A percentile compares a stretch with the other conserved stretches of the same genome.
These are phyloP conservation scores for Fusarium denticulatum DNA, from an alignment of 2,329 filamentous ascomycete genomes.

Conservation along the genomic window DNA sequence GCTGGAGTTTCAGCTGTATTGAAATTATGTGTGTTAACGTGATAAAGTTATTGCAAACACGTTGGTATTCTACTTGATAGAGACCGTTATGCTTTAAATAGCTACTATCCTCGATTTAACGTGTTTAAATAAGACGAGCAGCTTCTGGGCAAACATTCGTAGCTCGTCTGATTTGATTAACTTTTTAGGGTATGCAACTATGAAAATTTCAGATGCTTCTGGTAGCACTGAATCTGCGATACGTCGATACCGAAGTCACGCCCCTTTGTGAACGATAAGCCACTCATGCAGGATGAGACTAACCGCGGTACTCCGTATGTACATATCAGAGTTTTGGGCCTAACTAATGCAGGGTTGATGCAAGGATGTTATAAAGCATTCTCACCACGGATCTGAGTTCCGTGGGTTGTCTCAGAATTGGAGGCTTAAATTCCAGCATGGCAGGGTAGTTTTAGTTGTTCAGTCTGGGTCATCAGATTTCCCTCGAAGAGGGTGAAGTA, in stretches of 20 bases:
- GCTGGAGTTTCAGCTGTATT: background rate
- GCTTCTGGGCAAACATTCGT: background rate
- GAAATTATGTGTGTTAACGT: background rate
- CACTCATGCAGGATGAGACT: background rate
- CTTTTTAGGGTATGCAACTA: background rate
- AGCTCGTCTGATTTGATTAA: background rate
- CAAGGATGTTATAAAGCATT: constrained; percentile 30
- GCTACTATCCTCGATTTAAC: background rate
- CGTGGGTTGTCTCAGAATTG: constrained; percentile 15
- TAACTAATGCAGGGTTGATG: constrained; percentile 22
- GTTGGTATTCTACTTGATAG: no score
- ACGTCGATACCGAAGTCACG: background rate
- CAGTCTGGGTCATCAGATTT: background rate
- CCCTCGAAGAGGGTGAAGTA: background rate
- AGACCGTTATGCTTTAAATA: background rate
- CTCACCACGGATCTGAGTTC: constrained; percentile 2
- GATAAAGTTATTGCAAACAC: no score
- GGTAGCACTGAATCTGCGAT: constrained; percentile 17
- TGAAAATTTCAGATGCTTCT: constrained; percentile 10
- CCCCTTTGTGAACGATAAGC: constrained; percentile 5
- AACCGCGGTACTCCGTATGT: background rate
- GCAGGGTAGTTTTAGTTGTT: background rate
- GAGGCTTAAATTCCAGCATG: constrained; percentile 24
- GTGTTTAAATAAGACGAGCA: constrained; percentile 2
- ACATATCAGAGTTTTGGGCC: background rate